Base-by-base conservation (phyloP, 2,329 filamentous ascomycete species). In the Trichothecium roseum region DNA sequence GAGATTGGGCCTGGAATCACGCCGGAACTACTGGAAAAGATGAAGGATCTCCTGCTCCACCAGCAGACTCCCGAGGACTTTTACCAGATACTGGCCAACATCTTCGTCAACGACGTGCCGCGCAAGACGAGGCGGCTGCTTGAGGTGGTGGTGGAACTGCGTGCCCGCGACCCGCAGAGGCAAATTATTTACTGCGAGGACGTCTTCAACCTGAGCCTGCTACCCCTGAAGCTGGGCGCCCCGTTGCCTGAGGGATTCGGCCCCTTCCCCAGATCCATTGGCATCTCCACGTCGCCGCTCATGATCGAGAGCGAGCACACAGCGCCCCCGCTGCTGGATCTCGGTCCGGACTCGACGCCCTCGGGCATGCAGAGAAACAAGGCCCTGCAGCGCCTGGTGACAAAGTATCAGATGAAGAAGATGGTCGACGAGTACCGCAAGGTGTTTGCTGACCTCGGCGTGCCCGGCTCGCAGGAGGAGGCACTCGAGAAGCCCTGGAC, bases 181-280 rank as follows among this genome's bases (percentile, higher is more conserved):
- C 47, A 54, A 8, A 48, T 62, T 22, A 45, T 62, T 5, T 44
- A 53, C 15, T 22, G 62, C 4, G 49, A 45, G 32, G 59, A 62
- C 28, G 38, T 45, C 9, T 35, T 47, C 3, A 53, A 54, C 29
- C 39, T 46, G 34, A 53, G 56, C 1, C 37, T 46, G 10, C 34
- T 53, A n/a, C 56, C 57, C 1, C 50, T 52, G 22, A 43, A 40
- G 2, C 36, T 43, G 8, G 52, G 53, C 0, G 29, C 43, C 3
- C 43, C 49, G 3, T 35, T 45, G 46, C 52, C 31, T 35, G 42
- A 14, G 42, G 56, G 30, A 28, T 55, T 34, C 37, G 40, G 32
- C 44, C 44, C 30, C 35, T 43, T 32, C 44, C 46, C 28, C 13
- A 41, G 40, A 27, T 49, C 42, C 8, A 52, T 62, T n/a, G 54